Conservation (phyloP, 2,329 filamentous ascomycete species). For the Aspergillus tubingensis region DNA sequence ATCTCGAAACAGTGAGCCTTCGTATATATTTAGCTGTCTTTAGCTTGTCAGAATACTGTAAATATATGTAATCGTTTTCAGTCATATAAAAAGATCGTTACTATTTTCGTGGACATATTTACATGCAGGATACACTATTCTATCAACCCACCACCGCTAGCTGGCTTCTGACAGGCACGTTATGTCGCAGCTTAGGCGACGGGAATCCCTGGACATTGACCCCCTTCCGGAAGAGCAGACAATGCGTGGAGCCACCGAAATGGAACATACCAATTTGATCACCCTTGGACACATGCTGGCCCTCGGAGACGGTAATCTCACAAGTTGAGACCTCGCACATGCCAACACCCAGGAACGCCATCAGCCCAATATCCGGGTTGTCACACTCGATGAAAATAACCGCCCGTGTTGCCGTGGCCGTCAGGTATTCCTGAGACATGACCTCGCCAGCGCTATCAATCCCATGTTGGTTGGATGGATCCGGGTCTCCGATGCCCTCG, state of each 20-base stretch:
- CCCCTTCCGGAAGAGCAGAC: slow-evolving; percentile 60
- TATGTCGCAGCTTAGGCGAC: slow-evolving; percentile 24
- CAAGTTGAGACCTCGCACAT: slow-evolving; percentile 78
- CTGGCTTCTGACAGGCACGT: slow-evolving; percentile 30
- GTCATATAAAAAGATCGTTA: too few species aligned
- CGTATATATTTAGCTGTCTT: too few species aligned
- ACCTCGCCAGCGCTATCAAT: slow-evolving; percentile 32
- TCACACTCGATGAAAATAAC: slow-evolving; percentile 72
- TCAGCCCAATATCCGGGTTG: slow-evolving; percentile 64
- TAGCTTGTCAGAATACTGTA: too few species aligned
- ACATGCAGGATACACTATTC: background rate
- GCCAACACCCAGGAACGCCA: slow-evolving; percentile 70
- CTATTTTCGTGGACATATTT: background rate
- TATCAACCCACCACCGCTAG: slow-evolving; percentile 21
- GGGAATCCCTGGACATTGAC: slow-evolving; percentile 34
- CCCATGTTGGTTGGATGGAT: slow-evolving; percentile 14
- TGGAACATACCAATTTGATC: slow-evolving; percentile 78
- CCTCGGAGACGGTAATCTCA: slow-evolving; percentile 68
- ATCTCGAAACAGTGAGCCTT: too few species aligned
- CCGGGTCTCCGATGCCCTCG: slow-evolving; percentile 46
- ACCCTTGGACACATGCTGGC: slow-evolving; percentile 67
- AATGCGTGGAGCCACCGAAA: slow-evolving; percentile 73
- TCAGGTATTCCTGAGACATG: slow-evolving; percentile 65
- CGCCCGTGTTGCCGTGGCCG: slow-evolving; percentile 67
- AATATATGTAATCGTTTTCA: too few species aligned